Evolutionary conservation across 305 asterid genomes (phyloP).

Genomic region (Plantago coronopus): DNA sequence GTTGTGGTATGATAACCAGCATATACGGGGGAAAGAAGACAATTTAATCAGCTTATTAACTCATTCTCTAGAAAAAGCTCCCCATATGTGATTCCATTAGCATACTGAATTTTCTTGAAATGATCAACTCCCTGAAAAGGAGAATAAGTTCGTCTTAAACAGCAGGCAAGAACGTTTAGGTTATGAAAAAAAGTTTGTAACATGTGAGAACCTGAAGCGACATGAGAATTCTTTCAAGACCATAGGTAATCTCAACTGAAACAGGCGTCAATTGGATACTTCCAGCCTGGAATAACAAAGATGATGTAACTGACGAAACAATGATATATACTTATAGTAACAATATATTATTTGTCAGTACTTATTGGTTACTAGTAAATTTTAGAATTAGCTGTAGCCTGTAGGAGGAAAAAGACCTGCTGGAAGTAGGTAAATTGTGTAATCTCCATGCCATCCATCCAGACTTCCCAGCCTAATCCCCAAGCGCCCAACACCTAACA

Average conservation of each 20-base stretch:
- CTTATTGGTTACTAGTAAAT: constrained; percentile 15
- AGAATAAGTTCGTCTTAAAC: constrained; percentile 8
- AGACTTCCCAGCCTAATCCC: constrained; percentile 99
- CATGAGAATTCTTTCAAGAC: constrained; percentile 97
- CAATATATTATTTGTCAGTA: constrained; percentile 18
- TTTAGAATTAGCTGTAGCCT: constrained; percentile 9
- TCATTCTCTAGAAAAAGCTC: constrained; percentile 95
- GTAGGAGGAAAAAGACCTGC: constrained; percentile 55
- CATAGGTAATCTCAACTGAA: constrained; percentile 94
- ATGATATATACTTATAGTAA: no score
- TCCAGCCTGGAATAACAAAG: constrained; percentile 63
- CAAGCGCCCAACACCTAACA: constrained; percentile 96
- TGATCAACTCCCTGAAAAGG: constrained; percentile 89
- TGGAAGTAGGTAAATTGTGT: constrained; percentile 98
- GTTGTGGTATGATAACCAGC: constrained; percentile 19
- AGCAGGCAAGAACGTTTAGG: constrained; percentile 24
- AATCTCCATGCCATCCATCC: constrained; percentile 99
- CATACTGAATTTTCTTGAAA: constrained; percentile 92
- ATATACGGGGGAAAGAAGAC: constrained; percentile 9
- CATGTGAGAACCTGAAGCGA: constrained; percentile 73
- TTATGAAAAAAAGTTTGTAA: constrained; percentile 24
- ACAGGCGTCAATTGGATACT: constrained; percentile 82
- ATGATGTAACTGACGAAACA: constrained; percentile 5
- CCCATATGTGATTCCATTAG: constrained; percentile 93
- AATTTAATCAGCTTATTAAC: constrained; percentile 41